phyloP scores from a whole-genome alignment of 1,284 basidiomycete genomes.

The Irpex sp. region DNA sequence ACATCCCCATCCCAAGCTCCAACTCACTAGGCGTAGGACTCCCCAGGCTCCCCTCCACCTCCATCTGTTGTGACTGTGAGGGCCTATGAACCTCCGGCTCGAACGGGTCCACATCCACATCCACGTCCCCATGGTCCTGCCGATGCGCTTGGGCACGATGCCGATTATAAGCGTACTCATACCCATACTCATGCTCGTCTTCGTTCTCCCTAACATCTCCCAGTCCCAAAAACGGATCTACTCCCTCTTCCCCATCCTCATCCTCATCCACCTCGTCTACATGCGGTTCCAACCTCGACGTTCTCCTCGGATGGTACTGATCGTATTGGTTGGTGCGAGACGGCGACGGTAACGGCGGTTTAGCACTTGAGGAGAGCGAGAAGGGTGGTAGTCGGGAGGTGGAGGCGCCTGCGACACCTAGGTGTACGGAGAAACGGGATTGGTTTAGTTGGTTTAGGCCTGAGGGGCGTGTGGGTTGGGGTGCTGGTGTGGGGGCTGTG shows the following conservation, averaged over 20 bases:
- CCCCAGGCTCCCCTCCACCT: conserved; percentile 10
- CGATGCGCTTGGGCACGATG: no score
- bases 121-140: not conserved
- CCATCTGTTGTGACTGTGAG: not conserved
- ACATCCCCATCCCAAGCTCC: not conserved
- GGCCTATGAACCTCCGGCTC: not conserved
- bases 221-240: conserved; percentile 29
- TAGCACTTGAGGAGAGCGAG: conserved; percentile 11
- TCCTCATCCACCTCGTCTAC: conserved; percentile 13
- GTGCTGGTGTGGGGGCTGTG: conserved; percentile 4
- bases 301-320: conserved; percentile 7
- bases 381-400: not conserved
- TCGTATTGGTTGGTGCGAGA: conserved; percentile 5
- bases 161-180: no score
- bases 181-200: not conserved
- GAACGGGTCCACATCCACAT: conserved; percentile 25
- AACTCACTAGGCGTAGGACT: not conserved
- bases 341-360: conserved; percentile 8
- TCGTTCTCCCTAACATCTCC: not conserved
- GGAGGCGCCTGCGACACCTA: not conserved
- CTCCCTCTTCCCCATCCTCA: conserved; percentile 11
- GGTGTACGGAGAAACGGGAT: not conserved
- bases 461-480: conserved; percentile 10
- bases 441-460: conserved; percentile 16
- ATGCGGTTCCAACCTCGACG: conserved; percentile 10